These are phyloP conservation scores for Plantago rigida DNA, from an alignment of 305 asterid species.

Conservation along the genomic window DNA sequence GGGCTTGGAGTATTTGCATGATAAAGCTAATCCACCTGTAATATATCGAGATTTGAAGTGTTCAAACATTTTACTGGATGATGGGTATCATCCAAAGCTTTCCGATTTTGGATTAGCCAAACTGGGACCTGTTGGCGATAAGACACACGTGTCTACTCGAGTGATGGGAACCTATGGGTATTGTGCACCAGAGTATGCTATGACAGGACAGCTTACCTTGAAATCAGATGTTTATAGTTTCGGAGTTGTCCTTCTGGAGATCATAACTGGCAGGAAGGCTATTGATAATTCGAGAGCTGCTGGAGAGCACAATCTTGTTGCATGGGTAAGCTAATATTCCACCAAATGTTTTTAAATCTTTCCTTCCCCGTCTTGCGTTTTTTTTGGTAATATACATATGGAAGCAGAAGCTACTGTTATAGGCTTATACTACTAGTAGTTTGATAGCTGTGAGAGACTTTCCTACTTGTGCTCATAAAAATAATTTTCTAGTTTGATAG, in stretches of 20 bases:
- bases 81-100: constrained; percentile 54
- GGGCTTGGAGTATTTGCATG: constrained; percentile 78
- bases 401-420: background rate
- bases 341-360: background rate
- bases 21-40: constrained; percentile 74
- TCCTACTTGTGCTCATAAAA: no score
- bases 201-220: constrained; percentile 67
- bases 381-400: no score
- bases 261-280: constrained; percentile 71
- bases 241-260: constrained; percentile 73
- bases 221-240: constrained; percentile 70
- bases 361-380: background rate
- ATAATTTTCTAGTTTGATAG: no score
- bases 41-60: constrained; percentile 69
- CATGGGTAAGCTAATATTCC: constrained; percentile 46
- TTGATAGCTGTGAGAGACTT: no score
- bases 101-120: constrained; percentile 77
- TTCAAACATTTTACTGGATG: constrained; percentile 58
- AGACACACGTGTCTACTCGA: constrained; percentile 69
- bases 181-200: constrained; percentile 76
- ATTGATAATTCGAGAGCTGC: constrained; percentile 59
- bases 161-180: constrained; percentile 82
- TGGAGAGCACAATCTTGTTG: constrained; percentile 75
- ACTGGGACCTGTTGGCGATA: constrained; percentile 73
- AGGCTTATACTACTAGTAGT: no score